These are phyloP conservation scores for Apophysomyces ossiformis DNA, from an alignment of 371 early-diverging fungal genomes.

Conservation along the genomic window DNA sequence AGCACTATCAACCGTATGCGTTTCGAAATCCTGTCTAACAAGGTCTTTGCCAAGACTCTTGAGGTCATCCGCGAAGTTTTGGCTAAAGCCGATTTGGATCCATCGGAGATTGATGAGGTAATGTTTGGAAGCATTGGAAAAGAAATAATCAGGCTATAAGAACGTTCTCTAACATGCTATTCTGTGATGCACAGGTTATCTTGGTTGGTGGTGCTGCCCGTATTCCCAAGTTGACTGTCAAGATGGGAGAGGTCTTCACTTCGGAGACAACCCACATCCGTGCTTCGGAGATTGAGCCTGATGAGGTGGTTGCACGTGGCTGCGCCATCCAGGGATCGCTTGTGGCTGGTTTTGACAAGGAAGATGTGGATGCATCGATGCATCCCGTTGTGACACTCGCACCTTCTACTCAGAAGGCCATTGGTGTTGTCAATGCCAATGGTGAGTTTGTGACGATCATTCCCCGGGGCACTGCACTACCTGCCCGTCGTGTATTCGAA, in stretches of 20 bases:
- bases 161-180: background rate
- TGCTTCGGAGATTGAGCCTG: slow-evolving; percentile 74
- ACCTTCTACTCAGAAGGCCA: slow-evolving; percentile 71
- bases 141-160: background rate
- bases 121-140: background rate
- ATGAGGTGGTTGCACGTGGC: slow-evolving; percentile 98
- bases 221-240: slow-evolving; percentile 95
- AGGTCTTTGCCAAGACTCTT: slow-evolving; percentile 79
- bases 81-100: slow-evolving; percentile 67
- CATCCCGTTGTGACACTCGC: slow-evolving; percentile 69
- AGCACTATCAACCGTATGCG: slow-evolving; percentile 87
- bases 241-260: slow-evolving; percentile 85
- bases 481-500: slow-evolving; percentile 78
- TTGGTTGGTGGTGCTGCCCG: slow-evolving; percentile 98
- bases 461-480: slow-evolving; percentile 84
- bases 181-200: slow-evolving; percentile 67
- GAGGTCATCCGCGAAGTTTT: slow-evolving; percentile 77
- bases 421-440: slow-evolving; percentile 78
- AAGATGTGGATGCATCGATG: slow-evolving; percentile 57
- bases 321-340: slow-evolving; percentile 96
- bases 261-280: slow-evolving; percentile 81
- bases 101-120: slow-evolving; percentile 81
- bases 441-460: slow-evolving; percentile 80
- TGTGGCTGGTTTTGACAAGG: slow-evolving; percentile 62
- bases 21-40: slow-evolving; percentile 89